A percentile compares a stretch with the other conserved stretches of the same genome.
These are phyloP conservation scores for Bjerkandera adusta DNA, from an alignment of 1,284 basidiomycete genomes.

Conservation along the genomic window DNA sequence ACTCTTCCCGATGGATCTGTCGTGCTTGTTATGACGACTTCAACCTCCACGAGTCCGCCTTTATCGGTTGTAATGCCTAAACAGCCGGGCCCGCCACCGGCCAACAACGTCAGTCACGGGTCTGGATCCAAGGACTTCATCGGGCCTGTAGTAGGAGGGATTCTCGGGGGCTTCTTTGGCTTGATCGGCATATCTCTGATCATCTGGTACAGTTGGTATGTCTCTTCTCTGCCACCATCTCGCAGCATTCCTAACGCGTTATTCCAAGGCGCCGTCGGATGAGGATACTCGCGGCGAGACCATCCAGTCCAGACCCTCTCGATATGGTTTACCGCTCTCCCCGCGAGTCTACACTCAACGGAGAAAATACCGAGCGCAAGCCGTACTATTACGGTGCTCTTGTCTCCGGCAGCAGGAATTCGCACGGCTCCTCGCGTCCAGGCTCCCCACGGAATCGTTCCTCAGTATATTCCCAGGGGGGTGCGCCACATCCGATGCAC, in stretches of 20 bases:
- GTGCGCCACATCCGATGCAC: slow-evolving; percentile 2
- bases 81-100: slow-evolving; percentile 1
- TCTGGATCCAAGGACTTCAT: slow-evolving; percentile 12
- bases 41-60: slow-evolving; percentile 20
- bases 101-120: background rate
- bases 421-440: slow-evolving; percentile 6
- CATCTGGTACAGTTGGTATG: slow-evolving; percentile 26
- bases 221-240: background rate
- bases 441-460: slow-evolving; percentile 2
- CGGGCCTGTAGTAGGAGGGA: slow-evolving; percentile 26
- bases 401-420: slow-evolving; percentile 21
- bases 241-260: background rate
- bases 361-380: slow-evolving; percentile 20
- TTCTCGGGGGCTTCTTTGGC: slow-evolving; percentile 30
- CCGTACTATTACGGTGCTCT: slow-evolving; percentile 30
- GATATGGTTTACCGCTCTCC: slow-evolving; percentile 2
- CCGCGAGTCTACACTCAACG: slow-evolving; percentile 3
- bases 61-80: slow-evolving; percentile 12
- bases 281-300: background rate
- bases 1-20: slow-evolving; percentile 23
- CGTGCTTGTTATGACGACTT: slow-evolving; percentile 15
- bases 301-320: slow-evolving; percentile 1
- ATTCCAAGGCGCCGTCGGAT: background rate
- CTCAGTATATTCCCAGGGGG: slow-evolving; percentile 7
- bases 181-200: slow-evolving; percentile 22